These are phyloP conservation scores for Kalaharituber pfeilii DNA, from an alignment of 2,329 filamentous ascomycete genomes.

Conservation along the genomic window DNA sequence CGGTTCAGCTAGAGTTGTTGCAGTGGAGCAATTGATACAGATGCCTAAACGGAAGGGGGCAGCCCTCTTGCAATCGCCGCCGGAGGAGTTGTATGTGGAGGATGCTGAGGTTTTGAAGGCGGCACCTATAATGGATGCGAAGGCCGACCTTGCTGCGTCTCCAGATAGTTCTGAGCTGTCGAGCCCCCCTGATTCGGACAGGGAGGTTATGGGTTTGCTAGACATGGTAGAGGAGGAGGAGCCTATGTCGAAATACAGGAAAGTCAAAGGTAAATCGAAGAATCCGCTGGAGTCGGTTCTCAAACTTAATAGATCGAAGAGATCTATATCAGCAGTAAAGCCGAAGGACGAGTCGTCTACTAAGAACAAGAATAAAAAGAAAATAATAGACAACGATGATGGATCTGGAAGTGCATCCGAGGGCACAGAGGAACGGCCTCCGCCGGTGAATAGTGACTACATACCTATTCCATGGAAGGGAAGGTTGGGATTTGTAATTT, in stretches of 20 bases:
- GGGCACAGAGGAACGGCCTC: constrained; percentile 47
- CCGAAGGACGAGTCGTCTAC: neutral
- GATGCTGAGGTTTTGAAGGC: too few species aligned
- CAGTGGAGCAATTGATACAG: too few species aligned
- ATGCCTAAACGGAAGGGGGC: too few species aligned
- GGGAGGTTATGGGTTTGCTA: neutral
- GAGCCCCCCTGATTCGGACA: neutral
- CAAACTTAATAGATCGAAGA: too few species aligned
- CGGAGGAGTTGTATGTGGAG: too few species aligned
- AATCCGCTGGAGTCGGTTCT: neutral
- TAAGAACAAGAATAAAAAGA: constrained; percentile 8
- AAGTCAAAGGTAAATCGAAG: neutral
- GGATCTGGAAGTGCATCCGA: constrained; percentile 23
- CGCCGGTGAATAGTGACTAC: constrained; percentile 65
- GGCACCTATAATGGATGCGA: too few species aligned
- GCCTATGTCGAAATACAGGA: neutral
- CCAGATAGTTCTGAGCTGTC: neutral
- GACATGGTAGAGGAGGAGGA: neutral
- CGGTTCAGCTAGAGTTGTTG: too few species aligned
- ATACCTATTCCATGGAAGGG: constrained; percentile 84
- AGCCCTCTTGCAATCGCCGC: too few species aligned
- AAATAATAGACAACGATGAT: constrained; percentile 18
- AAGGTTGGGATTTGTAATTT: constrained; percentile 64
- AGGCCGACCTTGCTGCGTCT: too few species aligned
- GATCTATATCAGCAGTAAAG: too few species aligned